phyloP scores from a whole-genome alignment of 352 stramenopile genomes.

The Phytophthora chlamydospora region DNA sequence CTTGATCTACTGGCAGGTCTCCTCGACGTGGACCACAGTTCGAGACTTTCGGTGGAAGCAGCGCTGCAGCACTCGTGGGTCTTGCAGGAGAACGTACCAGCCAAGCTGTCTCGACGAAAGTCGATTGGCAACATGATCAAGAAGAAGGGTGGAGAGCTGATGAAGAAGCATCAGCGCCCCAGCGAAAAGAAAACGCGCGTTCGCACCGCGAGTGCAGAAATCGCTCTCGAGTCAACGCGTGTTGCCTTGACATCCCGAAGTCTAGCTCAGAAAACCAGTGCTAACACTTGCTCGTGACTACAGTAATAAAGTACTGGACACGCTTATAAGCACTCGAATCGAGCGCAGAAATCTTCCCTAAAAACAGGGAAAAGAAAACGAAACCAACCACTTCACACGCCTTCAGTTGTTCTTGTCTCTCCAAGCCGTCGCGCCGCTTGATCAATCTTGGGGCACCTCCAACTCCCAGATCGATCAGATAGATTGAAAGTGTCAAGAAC shows the following conservation, averaged over 20 bases:
- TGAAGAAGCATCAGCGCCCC: conserved; percentile 30
- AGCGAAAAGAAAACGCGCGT: conserved; percentile 28
- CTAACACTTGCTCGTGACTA: conserved; percentile 1
- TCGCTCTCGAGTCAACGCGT: conserved; percentile 66
- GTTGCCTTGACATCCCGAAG: conserved; percentile 47
- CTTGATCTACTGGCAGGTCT: conserved; percentile 55
- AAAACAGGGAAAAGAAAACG: conserved; percentile 14
- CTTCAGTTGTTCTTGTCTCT: conserved; percentile 7
- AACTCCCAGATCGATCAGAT: not conserved
- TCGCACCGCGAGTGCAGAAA: conserved; percentile 51
- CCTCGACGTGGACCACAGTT: conserved; percentile 51
- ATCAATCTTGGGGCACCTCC: conserved; percentile 2
- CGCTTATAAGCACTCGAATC: conserved; percentile 23
- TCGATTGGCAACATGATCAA: conserved; percentile 32
- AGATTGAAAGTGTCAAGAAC: conserved; percentile 2
- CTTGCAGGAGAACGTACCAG: conserved; percentile 11
- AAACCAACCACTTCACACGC: conserved; percentile 18
- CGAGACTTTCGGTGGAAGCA: conserved; percentile 53
- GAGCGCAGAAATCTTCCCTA: conserved; percentile 8
- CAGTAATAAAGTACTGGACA: not conserved
- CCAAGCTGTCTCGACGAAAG: conserved; percentile 28
- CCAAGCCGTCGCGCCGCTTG: conserved; percentile 27
- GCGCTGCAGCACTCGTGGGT: conserved; percentile 69
- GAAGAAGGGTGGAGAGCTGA: conserved; percentile 37
- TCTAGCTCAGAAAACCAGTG: conserved; percentile 19